Evolutionary conservation across 2,329 filamentous ascomycete genomes (phyloP).

Genomic region (Cordyceps tenuipes): DNA sequence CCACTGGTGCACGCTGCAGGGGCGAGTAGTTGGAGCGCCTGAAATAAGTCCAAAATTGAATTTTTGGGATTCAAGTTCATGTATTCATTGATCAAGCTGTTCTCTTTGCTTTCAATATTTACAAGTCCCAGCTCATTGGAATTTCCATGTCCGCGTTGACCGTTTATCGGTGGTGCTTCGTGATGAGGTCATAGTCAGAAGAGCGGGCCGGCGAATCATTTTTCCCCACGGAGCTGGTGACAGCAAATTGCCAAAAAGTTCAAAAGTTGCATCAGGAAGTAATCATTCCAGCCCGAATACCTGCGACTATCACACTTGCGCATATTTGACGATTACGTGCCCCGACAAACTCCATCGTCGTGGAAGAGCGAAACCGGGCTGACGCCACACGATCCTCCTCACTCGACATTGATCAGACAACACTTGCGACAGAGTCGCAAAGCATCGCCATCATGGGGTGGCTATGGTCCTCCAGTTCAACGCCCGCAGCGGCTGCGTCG

Average conservation of each 20-base stretch:
- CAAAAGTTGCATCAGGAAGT: no score
- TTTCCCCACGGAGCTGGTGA: slow-evolving; percentile 1
- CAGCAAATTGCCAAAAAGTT: background rate
- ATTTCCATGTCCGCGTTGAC: no score
- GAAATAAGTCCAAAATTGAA: no score
- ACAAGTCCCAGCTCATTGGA: no score
- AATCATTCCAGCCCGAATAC: no score
- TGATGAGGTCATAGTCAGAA: slow-evolving; percentile 5
- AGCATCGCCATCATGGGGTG: slow-evolving; percentile 45
- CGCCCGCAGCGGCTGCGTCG: slow-evolving; percentile 15
- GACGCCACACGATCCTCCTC: background rate
- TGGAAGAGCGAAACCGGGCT: background rate
- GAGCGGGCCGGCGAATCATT: slow-evolving; percentile 10
- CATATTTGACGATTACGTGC: background rate
- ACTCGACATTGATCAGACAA: background rate
- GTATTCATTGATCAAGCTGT: no score
- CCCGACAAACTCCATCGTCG: background rate
- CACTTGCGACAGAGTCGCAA: background rate
- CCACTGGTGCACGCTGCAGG: background rate
- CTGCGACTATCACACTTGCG: background rate
- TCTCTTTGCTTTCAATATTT: no score
- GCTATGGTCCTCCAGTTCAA: slow-evolving; percentile 43
- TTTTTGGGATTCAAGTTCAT: no score
- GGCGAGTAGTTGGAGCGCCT: background rate
- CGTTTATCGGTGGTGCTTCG: background rate